Evolutionary conservation across 768 basidiomycete genomes (phyloP).

Genomic region (Kwoniella botswanensis): DNA sequence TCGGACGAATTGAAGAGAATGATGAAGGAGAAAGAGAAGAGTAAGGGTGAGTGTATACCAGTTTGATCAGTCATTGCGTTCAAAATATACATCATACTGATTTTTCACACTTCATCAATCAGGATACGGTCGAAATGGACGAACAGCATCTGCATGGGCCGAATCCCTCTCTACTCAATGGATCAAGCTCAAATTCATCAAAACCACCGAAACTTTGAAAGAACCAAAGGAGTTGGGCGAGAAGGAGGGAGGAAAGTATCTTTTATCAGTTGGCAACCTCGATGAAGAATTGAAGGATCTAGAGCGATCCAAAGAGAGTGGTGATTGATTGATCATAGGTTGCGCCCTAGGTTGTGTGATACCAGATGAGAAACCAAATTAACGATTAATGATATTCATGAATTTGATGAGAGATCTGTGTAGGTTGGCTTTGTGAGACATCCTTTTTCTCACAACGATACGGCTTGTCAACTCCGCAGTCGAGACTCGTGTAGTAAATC

Average conservation of each 20-base stretch:
- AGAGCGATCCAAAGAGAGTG: neutral
- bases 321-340: neutral
- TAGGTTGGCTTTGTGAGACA: neutral
- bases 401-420: conserved; percentile 2
- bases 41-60: conserved; percentile 26
- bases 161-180: conserved; percentile 25
- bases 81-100: neutral
- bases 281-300: conserved; percentile 24
- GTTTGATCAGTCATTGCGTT: neutral
- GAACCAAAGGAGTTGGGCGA: conserved; percentile 23
- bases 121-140: conserved; percentile 32
- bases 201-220: conserved; percentile 13
- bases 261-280: conserved; percentile 31
- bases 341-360: neutral
- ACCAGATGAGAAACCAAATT: neutral
- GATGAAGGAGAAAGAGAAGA: conserved; percentile 35
- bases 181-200: conserved; percentile 38
- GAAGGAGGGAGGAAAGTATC: conserved; percentile 32
- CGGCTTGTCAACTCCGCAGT: neutral
- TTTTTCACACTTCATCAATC: neutral
- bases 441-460: neutral
- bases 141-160: conserved; percentile 32
- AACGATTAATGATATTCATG: neutral
- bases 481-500: neutral
- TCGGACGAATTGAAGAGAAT: conserved; percentile 35